Percentiles rank a stretch among this genome's conserved stretches.
phyloP scores from a whole-genome alignment of 2,329 filamentous ascomycete species.

The Drechslerella dactyloides region DNA sequence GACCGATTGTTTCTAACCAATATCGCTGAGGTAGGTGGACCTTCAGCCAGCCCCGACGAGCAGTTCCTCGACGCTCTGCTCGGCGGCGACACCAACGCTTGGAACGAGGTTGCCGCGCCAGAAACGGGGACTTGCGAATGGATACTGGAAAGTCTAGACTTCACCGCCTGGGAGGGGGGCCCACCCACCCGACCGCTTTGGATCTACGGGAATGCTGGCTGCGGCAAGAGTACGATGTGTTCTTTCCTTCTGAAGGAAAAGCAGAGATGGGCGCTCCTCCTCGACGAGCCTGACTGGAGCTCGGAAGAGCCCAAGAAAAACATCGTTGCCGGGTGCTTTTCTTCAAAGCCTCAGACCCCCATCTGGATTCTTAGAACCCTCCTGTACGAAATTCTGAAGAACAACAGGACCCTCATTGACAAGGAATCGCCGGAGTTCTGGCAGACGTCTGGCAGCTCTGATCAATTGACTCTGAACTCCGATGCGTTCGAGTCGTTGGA shows the following conservation, averaged over 20 bases:
- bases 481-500: no score
- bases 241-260: constrained; percentile 12
- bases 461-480: no score
- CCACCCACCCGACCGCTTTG: not conserved
- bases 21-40: no score
- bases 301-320: constrained; percentile 2
- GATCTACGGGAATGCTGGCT: constrained; percentile 17
- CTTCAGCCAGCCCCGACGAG: no score
- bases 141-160: no score
- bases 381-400: constrained; percentile 8
- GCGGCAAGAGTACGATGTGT: constrained; percentile 13
- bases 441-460: no score
- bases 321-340: constrained; percentile 8
- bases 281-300: not conserved
- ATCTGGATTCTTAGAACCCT: constrained; percentile 20
- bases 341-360: constrained; percentile 7
- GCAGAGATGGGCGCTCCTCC: not conserved
- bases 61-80: no score
- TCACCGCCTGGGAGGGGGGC: no score
- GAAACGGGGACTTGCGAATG: no score
- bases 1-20: no score
- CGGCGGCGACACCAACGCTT: no score
- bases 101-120: no score
- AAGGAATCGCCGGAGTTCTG: constrained; percentile 6
- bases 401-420: constrained; percentile 19